These are phyloP conservation scores for Ceratobasidium theobromae DNA, from an alignment of 1,284 basidiomycete species.

Conservation along the genomic window DNA sequence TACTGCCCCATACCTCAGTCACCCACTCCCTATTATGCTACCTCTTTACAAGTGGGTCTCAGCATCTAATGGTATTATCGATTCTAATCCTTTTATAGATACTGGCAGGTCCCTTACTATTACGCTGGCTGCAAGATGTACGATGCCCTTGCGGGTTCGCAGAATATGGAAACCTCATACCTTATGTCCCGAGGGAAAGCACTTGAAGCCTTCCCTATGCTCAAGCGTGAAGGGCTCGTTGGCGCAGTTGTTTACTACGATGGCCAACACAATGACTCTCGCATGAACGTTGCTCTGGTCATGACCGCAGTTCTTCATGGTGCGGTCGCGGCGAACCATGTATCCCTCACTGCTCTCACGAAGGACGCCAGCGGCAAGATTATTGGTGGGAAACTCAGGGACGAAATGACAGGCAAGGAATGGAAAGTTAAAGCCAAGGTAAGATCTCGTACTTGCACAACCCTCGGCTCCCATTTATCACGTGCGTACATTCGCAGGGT, in stretches of 20 bases:
- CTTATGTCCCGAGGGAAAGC: slow-evolving; percentile 93
- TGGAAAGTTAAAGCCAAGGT: slow-evolving; percentile 85
- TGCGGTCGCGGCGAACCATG: slow-evolving; percentile 87
- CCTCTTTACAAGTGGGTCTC: slow-evolving; percentile 78
- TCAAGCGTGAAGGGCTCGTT: slow-evolving; percentile 89
- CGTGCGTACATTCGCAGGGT: slow-evolving; percentile 51
- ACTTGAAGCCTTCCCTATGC: slow-evolving; percentile 93
- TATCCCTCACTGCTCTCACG: slow-evolving; percentile 82
- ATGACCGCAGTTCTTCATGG: slow-evolving; percentile 95
- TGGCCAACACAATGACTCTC: slow-evolving; percentile 96
- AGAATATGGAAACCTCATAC: slow-evolving; percentile 97
- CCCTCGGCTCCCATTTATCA: background rate
- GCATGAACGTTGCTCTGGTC: slow-evolving; percentile 95
- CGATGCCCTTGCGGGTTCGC: slow-evolving; percentile 90
- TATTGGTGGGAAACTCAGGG: slow-evolving; percentile 75
- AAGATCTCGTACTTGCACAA: slow-evolving; percentile 33
- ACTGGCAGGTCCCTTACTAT: slow-evolving; percentile 98
- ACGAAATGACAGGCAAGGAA: slow-evolving; percentile 81
- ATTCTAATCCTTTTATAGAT: slow-evolving; percentile 52
- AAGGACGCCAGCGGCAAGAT: slow-evolving; percentile 61
- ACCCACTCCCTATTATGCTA: slow-evolving; percentile 93
- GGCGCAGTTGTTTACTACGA: slow-evolving; percentile 98
- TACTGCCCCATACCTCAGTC: slow-evolving; percentile 91
- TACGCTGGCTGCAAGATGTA: slow-evolving; percentile 96
- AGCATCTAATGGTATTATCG: slow-evolving; percentile 18